Percentiles rank a stretch among this genome's conserved stretches.
These are phyloP conservation scores for Sistotremastrum niveocremeum DNA, from an alignment of 768 basidiomycete species.

Conservation along the genomic window DNA sequence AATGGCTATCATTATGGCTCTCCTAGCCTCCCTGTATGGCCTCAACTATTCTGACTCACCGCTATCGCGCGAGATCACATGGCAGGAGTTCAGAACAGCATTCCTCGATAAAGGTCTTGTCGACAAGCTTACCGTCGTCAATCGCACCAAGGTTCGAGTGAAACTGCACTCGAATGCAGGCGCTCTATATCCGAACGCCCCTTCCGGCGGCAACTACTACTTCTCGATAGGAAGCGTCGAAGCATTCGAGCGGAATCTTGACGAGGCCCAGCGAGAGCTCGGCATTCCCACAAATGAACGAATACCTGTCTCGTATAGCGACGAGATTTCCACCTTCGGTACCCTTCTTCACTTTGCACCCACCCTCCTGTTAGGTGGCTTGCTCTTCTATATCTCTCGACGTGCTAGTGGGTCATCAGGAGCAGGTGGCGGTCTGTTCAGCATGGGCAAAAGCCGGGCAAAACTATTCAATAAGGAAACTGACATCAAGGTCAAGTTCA, in stretches of 20 bases:
- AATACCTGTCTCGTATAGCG: slow-evolving; percentile 93
- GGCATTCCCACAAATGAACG: slow-evolving; percentile 86
- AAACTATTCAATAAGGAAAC: slow-evolving; percentile 96
- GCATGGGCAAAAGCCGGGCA: slow-evolving; percentile 89
- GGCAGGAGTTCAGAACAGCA: slow-evolving; percentile 97
- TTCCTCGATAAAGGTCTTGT: slow-evolving; percentile 96
- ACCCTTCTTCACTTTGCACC: slow-evolving; percentile 86
- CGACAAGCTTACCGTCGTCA: slow-evolving; percentile 85
- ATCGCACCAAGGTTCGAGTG: slow-evolving; percentile 80
- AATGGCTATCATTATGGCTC: not conserved
- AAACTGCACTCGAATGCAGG: slow-evolving; percentile 87
- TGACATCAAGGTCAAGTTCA: slow-evolving; percentile 85
- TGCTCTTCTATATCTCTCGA: slow-evolving; percentile 77
- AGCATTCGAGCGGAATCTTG: slow-evolving; percentile 88
- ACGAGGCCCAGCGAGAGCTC: slow-evolving; percentile 86
- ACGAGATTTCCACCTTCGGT: slow-evolving; percentile 77
- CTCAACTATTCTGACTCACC: slow-evolving; percentile 33
- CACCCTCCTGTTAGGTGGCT: slow-evolving; percentile 82
- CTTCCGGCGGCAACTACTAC: slow-evolving; percentile 56
- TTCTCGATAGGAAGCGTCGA: slow-evolving; percentile 98
- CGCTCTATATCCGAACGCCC: slow-evolving; percentile 53
- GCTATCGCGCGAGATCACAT: slow-evolving; percentile 83
- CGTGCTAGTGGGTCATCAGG: slow-evolving; percentile 48
- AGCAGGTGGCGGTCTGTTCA: slow-evolving; percentile 84
- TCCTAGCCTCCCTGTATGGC: slow-evolving; percentile 45